Conservation (phyloP, 352 stramenopile genomes). For the Pythium aquatile region DNA sequence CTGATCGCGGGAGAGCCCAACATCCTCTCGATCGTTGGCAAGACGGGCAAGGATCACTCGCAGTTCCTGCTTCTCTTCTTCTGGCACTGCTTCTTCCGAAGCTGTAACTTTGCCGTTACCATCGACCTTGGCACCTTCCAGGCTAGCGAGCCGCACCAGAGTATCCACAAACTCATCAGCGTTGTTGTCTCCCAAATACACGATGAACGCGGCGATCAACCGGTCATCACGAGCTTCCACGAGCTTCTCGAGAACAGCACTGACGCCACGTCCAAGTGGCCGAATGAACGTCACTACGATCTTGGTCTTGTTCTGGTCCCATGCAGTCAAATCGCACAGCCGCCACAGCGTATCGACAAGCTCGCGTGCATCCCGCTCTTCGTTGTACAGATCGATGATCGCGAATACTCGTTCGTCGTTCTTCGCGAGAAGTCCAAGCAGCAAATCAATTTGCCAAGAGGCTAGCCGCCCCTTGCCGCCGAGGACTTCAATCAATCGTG, state of each 20-base stretch:
- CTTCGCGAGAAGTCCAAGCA: slow-evolving; percentile 44
- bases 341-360: slow-evolving; percentile 56
- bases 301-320: slow-evolving; percentile 48
- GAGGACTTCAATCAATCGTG: slow-evolving; percentile 38
- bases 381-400: slow-evolving; percentile 53
- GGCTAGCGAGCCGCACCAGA: slow-evolving; percentile 41
- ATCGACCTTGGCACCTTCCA: slow-evolving; percentile 25
- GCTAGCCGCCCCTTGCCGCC: slow-evolving; percentile 36
- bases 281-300: slow-evolving; percentile 57
- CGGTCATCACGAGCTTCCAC: slow-evolving; percentile 54
- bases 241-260: slow-evolving; percentile 42
- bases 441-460: slow-evolving; percentile 57
- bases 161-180: slow-evolving; percentile 65
- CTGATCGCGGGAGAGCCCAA: slow-evolving; percentile 30
- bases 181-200: slow-evolving; percentile 65
- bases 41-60: slow-evolving; percentile 21
- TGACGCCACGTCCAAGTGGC: slow-evolving; percentile 38
- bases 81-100: slow-evolving; percentile 24
- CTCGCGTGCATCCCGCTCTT: slow-evolving; percentile 44
- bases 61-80: slow-evolving; percentile 29
- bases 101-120: neutral
- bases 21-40: slow-evolving; percentile 9
- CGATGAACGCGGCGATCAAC: slow-evolving; percentile 62
- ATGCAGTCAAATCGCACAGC: slow-evolving; percentile 62
- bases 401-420: slow-evolving; percentile 51